Conservation (phyloP, 495 filamentous ascomycete genomes). For the Massariosphaeria phaeospora region DNA sequence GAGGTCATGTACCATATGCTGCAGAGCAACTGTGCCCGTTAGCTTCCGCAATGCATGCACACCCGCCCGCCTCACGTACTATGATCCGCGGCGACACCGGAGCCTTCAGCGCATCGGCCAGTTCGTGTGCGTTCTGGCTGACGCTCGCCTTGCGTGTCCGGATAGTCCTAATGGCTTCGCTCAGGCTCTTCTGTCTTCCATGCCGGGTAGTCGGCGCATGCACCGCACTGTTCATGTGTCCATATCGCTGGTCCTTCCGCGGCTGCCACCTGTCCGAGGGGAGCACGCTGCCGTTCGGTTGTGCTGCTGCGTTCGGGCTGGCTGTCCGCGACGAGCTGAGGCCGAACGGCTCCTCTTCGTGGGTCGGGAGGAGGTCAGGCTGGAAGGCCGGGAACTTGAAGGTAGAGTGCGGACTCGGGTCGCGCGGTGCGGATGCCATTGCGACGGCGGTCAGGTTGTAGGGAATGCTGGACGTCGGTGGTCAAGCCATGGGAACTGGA, state of each 20-base stretch:
- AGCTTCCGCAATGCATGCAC: constrained; percentile 16
- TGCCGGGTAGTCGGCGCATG: constrained; percentile 45
- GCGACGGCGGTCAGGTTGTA: constrained; percentile 3
- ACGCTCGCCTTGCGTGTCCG: constrained; percentile 73
- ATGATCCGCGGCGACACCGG: constrained; percentile 82
- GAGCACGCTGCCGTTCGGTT: constrained; percentile 19
- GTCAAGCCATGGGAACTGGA: constrained; percentile 20
- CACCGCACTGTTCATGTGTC: constrained; percentile 47
- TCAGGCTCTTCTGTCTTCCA: constrained; percentile 72
- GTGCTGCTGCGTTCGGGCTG: constrained; percentile 14
- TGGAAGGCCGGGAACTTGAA: constrained; percentile 35
- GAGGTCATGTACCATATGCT: constrained; percentile 90
- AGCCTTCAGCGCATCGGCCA: constrained; percentile 84
- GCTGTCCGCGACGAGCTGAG: constrained; percentile 24
- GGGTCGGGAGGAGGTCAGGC: constrained; percentile 31
- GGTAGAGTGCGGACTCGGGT: constrained; percentile 17
- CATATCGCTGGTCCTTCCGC: constrained; percentile 46
- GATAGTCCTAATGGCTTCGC: constrained; percentile 77
- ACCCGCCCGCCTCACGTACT: constrained; percentile 51
- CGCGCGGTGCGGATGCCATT: constrained; percentile 28
- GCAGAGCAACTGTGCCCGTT: constrained; percentile 61
- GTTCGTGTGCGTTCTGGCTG: constrained; percentile 85
- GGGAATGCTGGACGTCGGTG: background rate
- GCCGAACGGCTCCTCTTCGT: constrained; percentile 26
- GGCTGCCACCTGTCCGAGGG: constrained; percentile 46